These are phyloP conservation scores for Aspergillus leporis DNA, from an alignment of 495 filamentous ascomycete species.

Conservation along the genomic window DNA sequence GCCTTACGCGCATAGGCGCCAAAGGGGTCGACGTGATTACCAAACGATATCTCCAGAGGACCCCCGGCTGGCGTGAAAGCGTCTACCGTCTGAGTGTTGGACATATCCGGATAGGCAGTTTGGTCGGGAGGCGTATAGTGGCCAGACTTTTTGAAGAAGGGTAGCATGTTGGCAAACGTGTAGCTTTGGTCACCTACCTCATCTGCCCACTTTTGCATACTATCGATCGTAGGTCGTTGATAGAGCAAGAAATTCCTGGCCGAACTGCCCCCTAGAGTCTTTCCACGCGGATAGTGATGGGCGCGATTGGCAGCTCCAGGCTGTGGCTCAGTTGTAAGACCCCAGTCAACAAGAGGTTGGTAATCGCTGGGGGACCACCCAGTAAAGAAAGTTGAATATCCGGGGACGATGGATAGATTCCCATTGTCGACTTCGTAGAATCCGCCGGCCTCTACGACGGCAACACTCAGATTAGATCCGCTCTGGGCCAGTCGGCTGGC, in stretches of 20 bases:
- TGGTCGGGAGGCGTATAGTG: conserved; percentile 51
- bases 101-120: conserved; percentile 26
- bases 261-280: conserved; percentile 28
- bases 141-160: conserved; percentile 51
- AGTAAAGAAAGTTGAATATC: conserved; percentile 55
- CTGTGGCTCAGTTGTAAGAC: conserved; percentile 42
- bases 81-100: conserved; percentile 25
- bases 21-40: conserved; percentile 27
- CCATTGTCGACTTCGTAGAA: conserved; percentile 53
- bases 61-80: conserved; percentile 29
- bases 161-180: conserved; percentile 48
- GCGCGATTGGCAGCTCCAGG: conserved; percentile 19
- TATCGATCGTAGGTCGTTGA: conserved; percentile 33
- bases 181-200: conserved; percentile 53
- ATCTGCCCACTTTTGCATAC: conserved; percentile 55
- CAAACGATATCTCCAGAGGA: conserved; percentile 37
- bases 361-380: conserved; percentile 51
- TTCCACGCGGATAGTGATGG: conserved; percentile 33
- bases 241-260: conserved; percentile 51
- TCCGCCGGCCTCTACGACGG: conserved; percentile 56
- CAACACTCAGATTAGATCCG: conserved; percentile 26
- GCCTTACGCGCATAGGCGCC: conserved; percentile 23
- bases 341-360: conserved; percentile 50
- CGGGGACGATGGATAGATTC: conserved; percentile 43
- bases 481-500: conserved; percentile 38